Percentiles rank a stretch among this genome's conserved stretches.
Evolutionary conservation across 2,329 filamentous ascomycete species (phyloP).

Genomic region (Arthroderma sp.): DNA sequence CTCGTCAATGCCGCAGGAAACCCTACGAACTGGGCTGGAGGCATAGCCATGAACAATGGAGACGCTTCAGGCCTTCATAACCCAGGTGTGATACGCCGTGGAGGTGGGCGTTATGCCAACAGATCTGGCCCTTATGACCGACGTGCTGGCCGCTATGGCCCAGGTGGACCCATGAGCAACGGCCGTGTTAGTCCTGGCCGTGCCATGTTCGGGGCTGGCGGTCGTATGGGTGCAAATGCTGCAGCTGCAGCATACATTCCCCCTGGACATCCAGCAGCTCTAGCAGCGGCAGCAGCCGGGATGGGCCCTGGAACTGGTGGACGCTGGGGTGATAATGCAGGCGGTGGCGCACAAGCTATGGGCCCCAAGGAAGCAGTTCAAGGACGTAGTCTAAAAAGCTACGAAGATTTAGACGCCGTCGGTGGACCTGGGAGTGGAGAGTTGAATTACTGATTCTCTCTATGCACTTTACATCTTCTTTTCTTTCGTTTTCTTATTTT

Average conservation of each 20-base stretch:
- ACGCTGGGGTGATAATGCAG: constrained; percentile 59
- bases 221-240: constrained; percentile 21
- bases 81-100: constrained; percentile 55
- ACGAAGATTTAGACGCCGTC: constrained; percentile 89
- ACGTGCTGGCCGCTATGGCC: constrained; percentile 42
- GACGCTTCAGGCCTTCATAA: constrained; percentile 36
- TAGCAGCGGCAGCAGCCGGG: constrained; percentile 31
- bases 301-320: constrained; percentile 35
- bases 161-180: constrained; percentile 25
- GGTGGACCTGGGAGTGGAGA: constrained; percentile 63
- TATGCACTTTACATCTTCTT: not conserved
- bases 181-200: constrained; percentile 37
- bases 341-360: constrained; percentile 57
- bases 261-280: constrained; percentile 27
- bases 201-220: constrained; percentile 23
- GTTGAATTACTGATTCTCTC: constrained; percentile 62
- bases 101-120: constrained; percentile 48
- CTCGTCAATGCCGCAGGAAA: not conserved
- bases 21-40: not conserved
- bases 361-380: constrained; percentile 85
- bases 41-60: not conserved
- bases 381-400: constrained; percentile 86
- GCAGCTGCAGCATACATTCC: constrained; percentile 23
- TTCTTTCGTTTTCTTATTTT: not conserved
- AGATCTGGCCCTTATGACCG: constrained; percentile 64